A percentile compares a stretch with the other conserved stretches of the same genome.
These are phyloP conservation scores for Rhizopogon vulgaris DNA, from an alignment of 768 basidiomycete genomes.

Conservation along the genomic window DNA sequence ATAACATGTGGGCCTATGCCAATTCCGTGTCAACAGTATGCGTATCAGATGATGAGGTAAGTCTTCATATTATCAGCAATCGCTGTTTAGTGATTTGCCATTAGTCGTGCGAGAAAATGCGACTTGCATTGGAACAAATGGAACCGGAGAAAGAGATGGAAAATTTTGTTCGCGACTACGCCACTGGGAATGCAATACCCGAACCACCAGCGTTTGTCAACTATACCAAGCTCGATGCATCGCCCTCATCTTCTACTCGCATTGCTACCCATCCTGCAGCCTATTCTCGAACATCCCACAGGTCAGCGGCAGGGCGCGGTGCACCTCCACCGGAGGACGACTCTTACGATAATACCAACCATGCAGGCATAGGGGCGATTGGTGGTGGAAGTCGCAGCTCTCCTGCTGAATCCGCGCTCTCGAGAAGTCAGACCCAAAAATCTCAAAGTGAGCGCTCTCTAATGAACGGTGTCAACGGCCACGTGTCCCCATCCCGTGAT, in stretches of 20 bases:
- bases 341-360: slow-evolving; percentile 41
- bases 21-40: slow-evolving; percentile 96
- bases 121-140: slow-evolving; percentile 81
- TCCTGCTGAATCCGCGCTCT: slow-evolving; percentile 23
- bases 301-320: slow-evolving; percentile 18
- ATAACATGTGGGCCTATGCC: slow-evolving; percentile 93
- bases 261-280: slow-evolving; percentile 52
- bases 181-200: slow-evolving; percentile 83
- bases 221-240: slow-evolving; percentile 62
- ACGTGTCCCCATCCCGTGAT: slow-evolving; percentile 18
- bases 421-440: slow-evolving; percentile 25
- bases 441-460: slow-evolving; percentile 26
- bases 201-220: slow-evolving; percentile 86
- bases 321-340: slow-evolving; percentile 33
- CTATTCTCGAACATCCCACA: slow-evolving; percentile 40
- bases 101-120: slow-evolving; percentile 88
- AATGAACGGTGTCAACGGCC: slow-evolving; percentile 26
- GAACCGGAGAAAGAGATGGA: slow-evolving; percentile 87
- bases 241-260: slow-evolving; percentile 52
- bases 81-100: background rate
- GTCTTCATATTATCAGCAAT: slow-evolving; percentile 13
- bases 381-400: slow-evolving; percentile 34
- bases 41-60: slow-evolving; percentile 90
- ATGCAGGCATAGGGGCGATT: slow-evolving; percentile 68
- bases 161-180: slow-evolving; percentile 81